Percentiles rank a stretch among this genome's conserved stretches.
Conservation (phyloP, 2,329 filamentous ascomycete species). For the Huntiella savannae region DNA sequence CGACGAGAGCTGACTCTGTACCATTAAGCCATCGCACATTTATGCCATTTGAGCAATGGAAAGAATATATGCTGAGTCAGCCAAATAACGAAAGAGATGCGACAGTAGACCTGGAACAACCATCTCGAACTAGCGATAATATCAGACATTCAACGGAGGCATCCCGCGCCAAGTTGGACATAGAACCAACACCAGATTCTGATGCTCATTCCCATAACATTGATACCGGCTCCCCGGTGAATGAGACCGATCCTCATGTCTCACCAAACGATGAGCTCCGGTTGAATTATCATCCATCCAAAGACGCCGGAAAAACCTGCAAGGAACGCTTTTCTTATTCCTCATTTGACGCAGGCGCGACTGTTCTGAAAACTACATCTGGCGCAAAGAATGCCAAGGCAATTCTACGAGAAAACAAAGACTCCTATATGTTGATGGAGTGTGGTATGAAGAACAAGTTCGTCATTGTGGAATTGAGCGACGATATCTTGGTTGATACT, state of each 20-base stretch:
- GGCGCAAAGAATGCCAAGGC: conserved; percentile 77
- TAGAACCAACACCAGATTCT: background rate
- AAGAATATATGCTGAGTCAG: conserved; percentile 7
- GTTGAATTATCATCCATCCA: conserved; percentile 41
- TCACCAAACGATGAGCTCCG: conserved; percentile 1
- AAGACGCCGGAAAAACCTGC: conserved; percentile 91
- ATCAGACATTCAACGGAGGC: background rate
- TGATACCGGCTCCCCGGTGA: no score
- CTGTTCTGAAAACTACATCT: conserved; percentile 71
- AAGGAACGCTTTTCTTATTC: conserved; percentile 96
- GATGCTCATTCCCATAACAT: background rate
- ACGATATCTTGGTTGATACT: conserved; percentile 73
- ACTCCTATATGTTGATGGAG: conserved; percentile 93
- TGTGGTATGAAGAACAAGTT: conserved; percentile 80
- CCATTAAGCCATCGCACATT: background rate
- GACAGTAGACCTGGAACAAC: background rate
- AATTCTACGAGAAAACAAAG: conserved; percentile 88
- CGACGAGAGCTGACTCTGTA: no score
- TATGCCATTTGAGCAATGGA: conserved; percentile 10
- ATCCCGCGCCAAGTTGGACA: background rate
- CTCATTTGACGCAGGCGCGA: conserved; percentile 91
- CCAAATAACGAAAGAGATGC: background rate
- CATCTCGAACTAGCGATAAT: background rate
- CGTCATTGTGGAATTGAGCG: conserved; percentile 82
- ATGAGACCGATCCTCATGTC: background rate